phyloP scores from a whole-genome alignment of 2,329 filamentous ascomycete genomes.

The Dendryphion nanum region DNA sequence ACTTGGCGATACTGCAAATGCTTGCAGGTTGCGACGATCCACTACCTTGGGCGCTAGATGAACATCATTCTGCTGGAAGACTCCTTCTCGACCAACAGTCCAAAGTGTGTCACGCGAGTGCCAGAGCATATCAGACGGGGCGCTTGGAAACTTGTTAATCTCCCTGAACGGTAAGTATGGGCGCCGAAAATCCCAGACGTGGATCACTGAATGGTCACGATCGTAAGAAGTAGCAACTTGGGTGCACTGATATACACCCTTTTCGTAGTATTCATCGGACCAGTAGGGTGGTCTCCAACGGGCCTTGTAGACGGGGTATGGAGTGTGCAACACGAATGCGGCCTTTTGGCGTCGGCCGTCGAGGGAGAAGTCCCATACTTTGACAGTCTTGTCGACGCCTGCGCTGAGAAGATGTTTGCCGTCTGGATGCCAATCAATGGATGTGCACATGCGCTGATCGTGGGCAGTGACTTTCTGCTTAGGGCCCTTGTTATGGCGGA shows the following conservation, averaged over 20 bases:
- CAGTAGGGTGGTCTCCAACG: constrained; percentile 62
- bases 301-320: constrained; percentile 61
- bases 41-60: constrained; percentile 59
- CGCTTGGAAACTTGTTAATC: constrained; percentile 54
- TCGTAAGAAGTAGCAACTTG: constrained; percentile 64
- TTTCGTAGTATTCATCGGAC: constrained; percentile 51
- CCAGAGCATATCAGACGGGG: constrained; percentile 62
- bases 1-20: constrained; percentile 57
- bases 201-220: constrained; percentile 58
- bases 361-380: constrained; percentile 63
- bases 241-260: constrained; percentile 58
- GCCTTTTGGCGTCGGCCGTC: constrained; percentile 59
- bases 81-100: constrained; percentile 61
- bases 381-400: constrained; percentile 61
- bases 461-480: constrained; percentile 62
- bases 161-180: constrained; percentile 63
- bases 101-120: constrained; percentile 63
- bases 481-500: constrained; percentile 55
- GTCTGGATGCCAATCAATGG: constrained; percentile 67
- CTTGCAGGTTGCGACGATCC: constrained; percentile 56
- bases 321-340: constrained; percentile 57
- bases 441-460: constrained; percentile 56
- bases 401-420: constrained; percentile 64
- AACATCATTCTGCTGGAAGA: constrained; percentile 63
- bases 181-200: constrained; percentile 64